Percentiles rank a stretch among this genome's conserved stretches.
Conservation (phyloP, 2,329 filamentous ascomycete species). For the Epichloe sylvatica region DNA sequence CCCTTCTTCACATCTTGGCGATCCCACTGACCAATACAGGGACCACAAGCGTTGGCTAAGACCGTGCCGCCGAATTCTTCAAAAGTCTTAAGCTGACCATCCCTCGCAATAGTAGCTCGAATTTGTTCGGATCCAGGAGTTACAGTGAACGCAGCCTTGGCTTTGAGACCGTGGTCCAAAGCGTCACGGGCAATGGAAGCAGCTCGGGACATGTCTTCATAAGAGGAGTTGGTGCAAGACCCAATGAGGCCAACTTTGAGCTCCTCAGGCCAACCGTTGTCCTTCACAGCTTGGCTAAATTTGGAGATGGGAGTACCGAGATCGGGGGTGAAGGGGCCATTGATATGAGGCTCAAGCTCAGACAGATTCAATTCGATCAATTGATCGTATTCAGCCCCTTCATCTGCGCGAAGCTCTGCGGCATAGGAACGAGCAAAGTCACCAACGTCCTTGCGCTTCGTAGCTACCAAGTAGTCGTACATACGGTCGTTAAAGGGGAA, state of each 20-base stretch:
- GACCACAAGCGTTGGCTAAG: slow-evolving; percentile 87
- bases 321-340: slow-evolving; percentile 97
- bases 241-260: slow-evolving; percentile 95
- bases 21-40: slow-evolving; percentile 93
- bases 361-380: slow-evolving; percentile 91
- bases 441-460: slow-evolving; percentile 80
- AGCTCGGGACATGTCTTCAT: slow-evolving; percentile 84
- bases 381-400: slow-evolving; percentile 90
- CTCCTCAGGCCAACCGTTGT: slow-evolving; percentile 91
- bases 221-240: slow-evolving; percentile 87
- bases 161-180: slow-evolving; percentile 81
- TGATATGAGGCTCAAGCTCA: slow-evolving; percentile 94
- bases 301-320: slow-evolving; percentile 95
- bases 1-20: slow-evolving; percentile 89
- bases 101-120: slow-evolving; percentile 77
- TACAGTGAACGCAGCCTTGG: slow-evolving; percentile 85
- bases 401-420: slow-evolving; percentile 71
- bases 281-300: slow-evolving; percentile 87
- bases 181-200: slow-evolving; percentile 87
- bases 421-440: slow-evolving; percentile 79
- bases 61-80: slow-evolving; percentile 94
- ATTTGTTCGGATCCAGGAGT: slow-evolving; percentile 97
- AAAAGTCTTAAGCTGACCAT: slow-evolving; percentile 85
- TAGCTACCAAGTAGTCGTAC: slow-evolving; percentile 88
- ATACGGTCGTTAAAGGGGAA: slow-evolving; percentile 98